These are phyloP conservation scores for Chalciporus chontae DNA, from an alignment of 768 basidiomycete species.

Conservation along the genomic window DNA sequence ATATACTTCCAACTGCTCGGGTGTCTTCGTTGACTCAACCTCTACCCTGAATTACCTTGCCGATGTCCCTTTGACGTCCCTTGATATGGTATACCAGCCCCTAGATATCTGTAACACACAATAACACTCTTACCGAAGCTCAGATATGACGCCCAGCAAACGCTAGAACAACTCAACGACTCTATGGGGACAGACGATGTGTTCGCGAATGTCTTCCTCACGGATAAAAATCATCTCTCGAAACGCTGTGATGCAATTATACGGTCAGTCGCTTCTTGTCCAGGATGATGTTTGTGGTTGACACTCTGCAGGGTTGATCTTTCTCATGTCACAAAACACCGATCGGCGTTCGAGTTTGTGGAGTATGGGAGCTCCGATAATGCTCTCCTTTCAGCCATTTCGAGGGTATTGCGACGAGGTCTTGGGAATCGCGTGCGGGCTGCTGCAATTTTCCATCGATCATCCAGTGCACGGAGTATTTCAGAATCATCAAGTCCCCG, in stretches of 20 bases:
- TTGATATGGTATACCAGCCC: slow-evolving; percentile 58
- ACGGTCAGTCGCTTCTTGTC: slow-evolving; percentile 38
- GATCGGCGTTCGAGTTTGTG: slow-evolving; percentile 35
- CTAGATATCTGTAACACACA: neutral
- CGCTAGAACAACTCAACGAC: slow-evolving; percentile 61
- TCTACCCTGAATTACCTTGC: slow-evolving; percentile 76
- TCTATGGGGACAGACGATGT: slow-evolving; percentile 48
- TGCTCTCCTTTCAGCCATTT: slow-evolving; percentile 52
- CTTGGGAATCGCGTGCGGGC: slow-evolving; percentile 72
- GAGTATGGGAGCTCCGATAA: slow-evolving; percentile 61
- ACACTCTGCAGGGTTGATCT: slow-evolving; percentile 43
- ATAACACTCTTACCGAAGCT: slow-evolving; percentile 46
- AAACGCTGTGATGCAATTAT: slow-evolving; percentile 74
- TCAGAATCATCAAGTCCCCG: slow-evolving; percentile 55
- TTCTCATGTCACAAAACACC: slow-evolving; percentile 39
- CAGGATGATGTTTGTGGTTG: slow-evolving; percentile 1
- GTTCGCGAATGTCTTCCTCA: slow-evolving; percentile 70
- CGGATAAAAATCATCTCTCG: slow-evolving; percentile 59
- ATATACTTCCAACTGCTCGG: slow-evolving; percentile 46
- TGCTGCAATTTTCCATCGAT: slow-evolving; percentile 55
- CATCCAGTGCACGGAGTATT: slow-evolving; percentile 41
- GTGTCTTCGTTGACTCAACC: slow-evolving; percentile 75
- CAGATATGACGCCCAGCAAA: slow-evolving; percentile 68
- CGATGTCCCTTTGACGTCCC: slow-evolving; percentile 69
- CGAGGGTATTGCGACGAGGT: slow-evolving; percentile 52